Evolutionary conservation across 768 basidiomycete genomes (phyloP), one percentile per base, ranked within the genome.

Genomic region (Russula dissimulans): DNA sequence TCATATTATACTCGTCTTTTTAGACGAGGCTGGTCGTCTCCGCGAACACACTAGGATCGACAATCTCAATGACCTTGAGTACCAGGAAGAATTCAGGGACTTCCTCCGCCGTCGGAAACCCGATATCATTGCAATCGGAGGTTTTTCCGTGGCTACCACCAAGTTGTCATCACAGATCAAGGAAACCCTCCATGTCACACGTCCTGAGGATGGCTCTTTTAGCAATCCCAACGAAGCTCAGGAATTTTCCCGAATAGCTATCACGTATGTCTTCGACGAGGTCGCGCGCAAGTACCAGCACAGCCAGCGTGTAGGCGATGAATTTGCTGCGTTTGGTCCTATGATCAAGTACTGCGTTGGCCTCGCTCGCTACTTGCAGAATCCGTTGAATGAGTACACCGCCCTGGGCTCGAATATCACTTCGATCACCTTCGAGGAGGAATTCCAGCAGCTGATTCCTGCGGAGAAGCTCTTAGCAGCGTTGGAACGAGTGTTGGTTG

Each of bases 231-330:
- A 9, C 9, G 56, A 59, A 12, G 50, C 53, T 41, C 79, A 79
- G 61, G 65, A 56, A 32, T 63, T 67, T 36, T 81, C 82, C 66
- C 75, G 82, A 57, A 87, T 84, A 48, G 87, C 86, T 1, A 84
- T 95, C 58, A 83, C 89, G 41, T 97, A 89, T 69, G 84, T 91
- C 38, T 80, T 81, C 44, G 97, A 99, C 68, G 91, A 95, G 57
- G 87, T 95, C 39, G 97, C 97, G 14, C 81, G 95, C 45, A 84
- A 98, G 45, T 98, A 92, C 72, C 93, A 95, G 73, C 86, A 94
- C 69, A 93, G 90, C 68, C 80, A 84, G 60, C 87, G 95, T 41
- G 91, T 91, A 2, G 77, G 80, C 32, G 84, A 85, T 54, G 97
- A 98, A 72, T 93, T 91, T 68, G 83, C 85, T 50, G 78, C 86